These are phyloP conservation scores for Yamadazyma taylorii DNA, from an alignment of 1,139 yeast genomes.

Conservation along the genomic window DNA sequence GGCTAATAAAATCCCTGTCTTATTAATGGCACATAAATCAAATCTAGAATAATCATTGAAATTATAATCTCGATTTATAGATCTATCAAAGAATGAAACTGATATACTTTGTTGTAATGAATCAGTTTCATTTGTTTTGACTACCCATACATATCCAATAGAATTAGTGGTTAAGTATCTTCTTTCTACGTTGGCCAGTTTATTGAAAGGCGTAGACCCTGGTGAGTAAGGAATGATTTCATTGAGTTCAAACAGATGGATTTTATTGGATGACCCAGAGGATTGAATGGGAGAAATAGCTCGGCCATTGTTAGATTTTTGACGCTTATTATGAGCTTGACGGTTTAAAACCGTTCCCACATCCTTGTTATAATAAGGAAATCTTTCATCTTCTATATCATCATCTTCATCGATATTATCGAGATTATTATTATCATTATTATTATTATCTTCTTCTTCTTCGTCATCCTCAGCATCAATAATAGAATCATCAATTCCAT, in stretches of 20 bases:
- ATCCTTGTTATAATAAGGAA: slow-evolving; percentile 19
- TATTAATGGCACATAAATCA: slow-evolving; percentile 75
- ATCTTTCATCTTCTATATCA: slow-evolving; percentile 18
- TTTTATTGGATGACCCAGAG: slow-evolving; percentile 4
- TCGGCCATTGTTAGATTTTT: slow-evolving; percentile 18
- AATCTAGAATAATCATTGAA: slow-evolving; percentile 72
- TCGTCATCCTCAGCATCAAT: slow-evolving; percentile 33
- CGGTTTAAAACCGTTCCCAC: slow-evolving; percentile 19
- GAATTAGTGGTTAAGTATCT: slow-evolving; percentile 81
- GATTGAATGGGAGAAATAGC: slow-evolving; percentile 2
- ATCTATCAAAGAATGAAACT: slow-evolving; percentile 81
- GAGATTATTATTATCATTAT: too few relatives aligned
- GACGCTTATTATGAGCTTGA: slow-evolving; percentile 24
- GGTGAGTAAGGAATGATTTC: slow-evolving; percentile 53
- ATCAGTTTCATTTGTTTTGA: slow-evolving; percentile 29
- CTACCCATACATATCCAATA: slow-evolving; percentile 82
- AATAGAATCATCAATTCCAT: slow-evolving; percentile 20
- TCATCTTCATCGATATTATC: too few relatives aligned
- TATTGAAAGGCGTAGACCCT: slow-evolving; percentile 83
- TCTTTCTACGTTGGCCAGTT: slow-evolving; percentile 36
- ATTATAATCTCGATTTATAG: slow-evolving; percentile 79
- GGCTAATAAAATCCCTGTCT: slow-evolving; percentile 66
- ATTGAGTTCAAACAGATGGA: slow-evolving; percentile 1
- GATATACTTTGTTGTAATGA: slow-evolving; percentile 62
- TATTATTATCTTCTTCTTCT: slow-evolving; percentile 21